phyloP scores from a whole-genome alignment of 2,329 filamentous ascomycete species.

The Tolypocladium amazonense region DNA sequence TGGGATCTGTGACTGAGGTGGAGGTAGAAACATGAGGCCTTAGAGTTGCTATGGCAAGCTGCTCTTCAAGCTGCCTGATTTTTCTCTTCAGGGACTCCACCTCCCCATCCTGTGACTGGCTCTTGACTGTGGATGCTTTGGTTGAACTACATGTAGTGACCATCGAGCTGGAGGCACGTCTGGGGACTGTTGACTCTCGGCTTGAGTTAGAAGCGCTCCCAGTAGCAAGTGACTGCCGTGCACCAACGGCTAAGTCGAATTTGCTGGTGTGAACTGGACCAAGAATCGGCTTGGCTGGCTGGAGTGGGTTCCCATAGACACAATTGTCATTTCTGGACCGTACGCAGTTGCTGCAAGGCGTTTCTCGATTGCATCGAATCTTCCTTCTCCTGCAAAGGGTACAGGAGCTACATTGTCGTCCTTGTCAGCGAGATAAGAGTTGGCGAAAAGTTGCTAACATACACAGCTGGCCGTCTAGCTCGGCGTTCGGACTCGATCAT shows the following conservation, averaged over 20 bases:
- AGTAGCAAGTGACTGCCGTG: neutral
- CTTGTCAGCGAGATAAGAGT: neutral
- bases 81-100: too few species aligned
- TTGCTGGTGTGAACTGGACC: too few species aligned
- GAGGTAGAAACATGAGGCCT: slow-evolving; percentile 1
- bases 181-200: too few species aligned
- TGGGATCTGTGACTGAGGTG: slow-evolving; percentile 4
- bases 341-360: slow-evolving; percentile 30
- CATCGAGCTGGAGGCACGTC: too few species aligned
- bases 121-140: too few species aligned
- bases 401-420: slow-evolving; percentile 21
- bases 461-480: slow-evolving; percentile 18
- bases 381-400: slow-evolving; percentile 31
- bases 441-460: neutral
- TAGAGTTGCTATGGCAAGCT: neutral
- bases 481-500: slow-evolving; percentile 14
- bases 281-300: neutral
- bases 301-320: slow-evolving; percentile 14
- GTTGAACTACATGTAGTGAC: too few species aligned
- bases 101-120: too few species aligned
- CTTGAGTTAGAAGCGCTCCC: too few species aligned
- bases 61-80: neutral
- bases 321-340: slow-evolving; percentile 24
- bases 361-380: slow-evolving; percentile 29
- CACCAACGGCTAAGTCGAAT: too few species aligned